A percentile compares a stretch with the other conserved stretches of the same genome.
phyloP scores from a whole-genome alignment of 2,329 filamentous ascomycete species.

The Metarhizium rileyi region DNA sequence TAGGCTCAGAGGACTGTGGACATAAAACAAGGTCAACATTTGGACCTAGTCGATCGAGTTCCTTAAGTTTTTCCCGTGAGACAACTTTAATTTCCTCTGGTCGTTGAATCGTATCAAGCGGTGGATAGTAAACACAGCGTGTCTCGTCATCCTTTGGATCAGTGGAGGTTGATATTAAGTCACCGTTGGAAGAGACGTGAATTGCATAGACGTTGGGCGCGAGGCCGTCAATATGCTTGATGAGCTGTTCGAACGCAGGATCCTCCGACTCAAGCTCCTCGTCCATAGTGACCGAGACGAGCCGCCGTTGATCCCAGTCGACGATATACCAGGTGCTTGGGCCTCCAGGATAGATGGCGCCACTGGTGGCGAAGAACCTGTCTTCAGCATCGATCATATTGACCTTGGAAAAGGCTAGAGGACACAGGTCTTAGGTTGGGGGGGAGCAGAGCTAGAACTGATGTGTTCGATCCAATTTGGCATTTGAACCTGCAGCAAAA shows the following conservation, averaged over 20 bases:
- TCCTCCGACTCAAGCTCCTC: constrained; percentile 11
- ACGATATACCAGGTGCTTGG: constrained; percentile 13
- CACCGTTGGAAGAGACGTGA: constrained; percentile 13
- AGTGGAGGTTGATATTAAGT: constrained; percentile 11
- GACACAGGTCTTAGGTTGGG: neutral
- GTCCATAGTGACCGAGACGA: constrained; percentile 20
- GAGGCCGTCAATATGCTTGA: constrained; percentile 13
- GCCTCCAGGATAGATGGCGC: neutral
- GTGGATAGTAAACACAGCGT: constrained; percentile 15
- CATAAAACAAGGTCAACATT: constrained; percentile 17
- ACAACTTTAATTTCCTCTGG: constrained; percentile 9
- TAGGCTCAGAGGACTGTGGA: constrained; percentile 6
- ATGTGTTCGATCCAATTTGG: too few species aligned
- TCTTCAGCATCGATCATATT: constrained; percentile 17
- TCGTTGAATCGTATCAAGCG: constrained; percentile 10
- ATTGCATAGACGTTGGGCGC: constrained; percentile 13
- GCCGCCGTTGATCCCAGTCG: constrained; percentile 20
- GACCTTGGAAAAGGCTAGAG: neutral
- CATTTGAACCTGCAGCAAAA: too few species aligned
- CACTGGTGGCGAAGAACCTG: constrained; percentile 18
- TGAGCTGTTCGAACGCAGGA: constrained; percentile 15
- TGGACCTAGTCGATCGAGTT: constrained; percentile 19
- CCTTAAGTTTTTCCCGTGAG: constrained; percentile 15
- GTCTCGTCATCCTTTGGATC: constrained; percentile 19
- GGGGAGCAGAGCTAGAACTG: neutral